Conservation (phyloP, 2,329 filamentous ascomycete species). For the Harringtonia aguacate region DNA sequence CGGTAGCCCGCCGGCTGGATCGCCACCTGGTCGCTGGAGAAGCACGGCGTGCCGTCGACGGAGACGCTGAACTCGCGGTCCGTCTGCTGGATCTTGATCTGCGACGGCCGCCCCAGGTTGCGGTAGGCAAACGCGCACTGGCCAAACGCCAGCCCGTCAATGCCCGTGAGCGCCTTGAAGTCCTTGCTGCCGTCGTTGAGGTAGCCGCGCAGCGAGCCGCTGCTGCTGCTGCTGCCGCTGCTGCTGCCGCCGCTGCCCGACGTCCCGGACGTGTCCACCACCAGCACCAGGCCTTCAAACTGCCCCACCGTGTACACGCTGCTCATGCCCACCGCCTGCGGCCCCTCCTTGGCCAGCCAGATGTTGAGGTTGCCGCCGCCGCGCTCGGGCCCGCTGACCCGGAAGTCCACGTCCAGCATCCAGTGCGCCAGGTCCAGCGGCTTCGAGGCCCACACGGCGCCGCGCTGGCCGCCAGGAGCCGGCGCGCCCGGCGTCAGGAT, state of each 20-base stretch:
- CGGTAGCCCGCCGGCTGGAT: constrained; percentile 74
- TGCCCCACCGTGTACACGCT: constrained; percentile 76
- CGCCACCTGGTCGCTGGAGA: constrained; percentile 67
- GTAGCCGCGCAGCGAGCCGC: constrained; percentile 81
- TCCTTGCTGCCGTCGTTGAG: constrained; percentile 82
- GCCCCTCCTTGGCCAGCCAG: constrained; percentile 72
- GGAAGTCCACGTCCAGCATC: constrained; percentile 77
- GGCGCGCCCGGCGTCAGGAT: constrained; percentile 82
- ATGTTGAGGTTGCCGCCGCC: constrained; percentile 85
- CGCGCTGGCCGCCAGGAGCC: constrained; percentile 73
- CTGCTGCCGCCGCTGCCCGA: constrained; percentile 52
- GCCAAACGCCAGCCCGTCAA: constrained; percentile 83
- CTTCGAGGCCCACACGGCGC: constrained; percentile 68
- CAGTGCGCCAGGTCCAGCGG: constrained; percentile 57
- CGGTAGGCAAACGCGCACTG: constrained; percentile 87
- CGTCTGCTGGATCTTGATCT: constrained; percentile 62
- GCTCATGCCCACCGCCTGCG: constrained; percentile 52
- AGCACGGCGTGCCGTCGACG: constrained; percentile 72
- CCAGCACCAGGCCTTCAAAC: constrained; percentile 85
- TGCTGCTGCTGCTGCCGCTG: constrained; percentile 38
- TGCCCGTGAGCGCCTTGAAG: constrained; percentile 65
- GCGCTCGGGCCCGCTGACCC: constrained; percentile 74
- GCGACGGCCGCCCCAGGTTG: constrained; percentile 76
- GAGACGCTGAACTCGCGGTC: constrained; percentile 60
- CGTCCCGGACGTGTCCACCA: constrained; percentile 75